Evolutionary conservation across 129 eudicot genomes (phyloP).

Genomic region (carrot (Daucus carota)): DH1_v3.0 NC_030387.2:9496001-9496500

Average conservation of each 20-base stretch:
- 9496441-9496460: slow-evolving; percentile 11
- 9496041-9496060: neutral
- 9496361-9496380: slow-evolving; percentile 5
- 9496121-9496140: neutral
- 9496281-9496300: slow-evolving; percentile 11
- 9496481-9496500: neutral
- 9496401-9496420: slow-evolving; percentile 5
- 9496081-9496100: neutral
- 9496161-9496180: neutral
- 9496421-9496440: neutral
- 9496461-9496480: neutral
- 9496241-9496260: neutral
- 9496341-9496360: slow-evolving; percentile 2
- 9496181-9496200: no score
- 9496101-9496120: neutral
- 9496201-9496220: neutral
- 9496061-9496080: neutral
- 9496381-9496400: neutral
- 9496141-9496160: neutral
- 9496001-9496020: neutral
- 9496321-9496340: neutral
- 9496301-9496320: neutral
- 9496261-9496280: slow-evolving; percentile 3
- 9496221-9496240: neutral
- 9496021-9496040: neutral